These are phyloP conservation scores for Phytophthora ohioensis DNA, from an alignment of 352 stramenopile genomes.

Conservation along the genomic window DNA sequence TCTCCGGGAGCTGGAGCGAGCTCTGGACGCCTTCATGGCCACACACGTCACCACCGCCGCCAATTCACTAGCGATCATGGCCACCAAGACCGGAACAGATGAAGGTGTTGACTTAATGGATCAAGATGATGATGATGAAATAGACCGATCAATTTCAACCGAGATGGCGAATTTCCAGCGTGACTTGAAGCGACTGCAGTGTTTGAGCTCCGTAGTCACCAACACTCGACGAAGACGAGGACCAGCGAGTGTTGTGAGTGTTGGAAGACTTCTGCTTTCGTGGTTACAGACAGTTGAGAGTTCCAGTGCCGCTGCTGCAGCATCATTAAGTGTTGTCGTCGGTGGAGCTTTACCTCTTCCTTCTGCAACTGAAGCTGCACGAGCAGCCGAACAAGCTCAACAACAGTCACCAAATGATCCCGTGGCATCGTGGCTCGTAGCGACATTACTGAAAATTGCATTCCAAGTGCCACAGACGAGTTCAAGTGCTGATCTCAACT, in stretches of 20 bases:
- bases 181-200: conserved; percentile 44
- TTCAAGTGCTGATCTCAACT: conserved; percentile 20
- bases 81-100: conserved; percentile 7
- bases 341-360: conserved; percentile 11
- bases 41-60: conserved; percentile 40
- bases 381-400: conserved; percentile 21
- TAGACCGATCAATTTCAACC: not conserved
- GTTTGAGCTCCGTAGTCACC: conserved; percentile 35
- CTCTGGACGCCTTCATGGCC: conserved; percentile 69
- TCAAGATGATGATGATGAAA: conserved; percentile 9
- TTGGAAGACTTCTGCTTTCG: conserved; percentile 39
- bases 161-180: conserved; percentile 22
- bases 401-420: conserved; percentile 25
- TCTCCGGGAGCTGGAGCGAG: conserved; percentile 57
- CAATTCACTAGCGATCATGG: conserved; percentile 16
- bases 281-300: conserved; percentile 55
- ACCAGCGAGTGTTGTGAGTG: conserved; percentile 14
- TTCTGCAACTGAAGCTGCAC: conserved; percentile 21
- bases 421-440: conserved; percentile 59
- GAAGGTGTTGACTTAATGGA: conserved; percentile 1
- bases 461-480: conserved; percentile 27
- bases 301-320: conserved; percentile 31
- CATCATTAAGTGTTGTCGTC: conserved; percentile 4
- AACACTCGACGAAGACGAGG: conserved; percentile 18
- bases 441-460: conserved; percentile 44